A percentile compares a stretch with the other conserved stretches of the same genome.
Evolutionary conservation across 148 eudicot genomes (phyloP).

Genomic region (Gaultheria prostrata): DNA sequence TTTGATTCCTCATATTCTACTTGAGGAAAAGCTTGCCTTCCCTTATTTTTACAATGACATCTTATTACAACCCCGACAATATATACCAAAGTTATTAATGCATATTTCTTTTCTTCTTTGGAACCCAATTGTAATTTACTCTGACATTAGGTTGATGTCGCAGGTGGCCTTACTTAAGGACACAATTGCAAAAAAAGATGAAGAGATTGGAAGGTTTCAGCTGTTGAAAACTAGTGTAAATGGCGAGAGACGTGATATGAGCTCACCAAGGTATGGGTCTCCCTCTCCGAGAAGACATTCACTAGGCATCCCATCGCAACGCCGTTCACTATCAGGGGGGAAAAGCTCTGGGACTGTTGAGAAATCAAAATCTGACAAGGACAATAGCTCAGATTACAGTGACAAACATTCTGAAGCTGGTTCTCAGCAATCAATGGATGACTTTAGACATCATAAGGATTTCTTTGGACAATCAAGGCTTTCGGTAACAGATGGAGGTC

Average conservation of each 20-base stretch:
- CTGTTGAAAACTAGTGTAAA: slow-evolving; percentile 39
- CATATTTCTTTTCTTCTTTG: background rate
- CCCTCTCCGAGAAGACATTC: slow-evolving; percentile 76
- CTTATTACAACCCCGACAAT: background rate
- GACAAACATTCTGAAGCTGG: slow-evolving; percentile 76
- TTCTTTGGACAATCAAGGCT: slow-evolving; percentile 40
- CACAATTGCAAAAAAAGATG: slow-evolving; percentile 66
- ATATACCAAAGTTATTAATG: background rate
- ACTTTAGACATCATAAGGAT: slow-evolving; percentile 49
- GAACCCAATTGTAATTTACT: background rate
- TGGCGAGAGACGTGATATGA: slow-evolving; percentile 42
- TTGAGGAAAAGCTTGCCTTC: background rate
- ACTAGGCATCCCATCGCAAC: slow-evolving; percentile 33
- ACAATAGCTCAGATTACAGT: slow-evolving; percentile 66
- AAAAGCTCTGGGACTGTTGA: slow-evolving; percentile 31
- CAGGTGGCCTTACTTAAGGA: slow-evolving; percentile 78
- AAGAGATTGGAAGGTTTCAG: slow-evolving; percentile 65
- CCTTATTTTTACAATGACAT: background rate
- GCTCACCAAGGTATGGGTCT: slow-evolving; percentile 37
- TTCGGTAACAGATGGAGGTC: slow-evolving; percentile 38
- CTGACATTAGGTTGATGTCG: slow-evolving; percentile 9
- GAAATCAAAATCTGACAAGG: slow-evolving; percentile 60
- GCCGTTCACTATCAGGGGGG: slow-evolving; percentile 28
- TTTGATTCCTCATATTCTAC: background rate
- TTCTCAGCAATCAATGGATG: slow-evolving; percentile 70